phyloP scores from a whole-genome alignment of 164 flowering plant genomes.

The Magnolia sinica region DNA sequence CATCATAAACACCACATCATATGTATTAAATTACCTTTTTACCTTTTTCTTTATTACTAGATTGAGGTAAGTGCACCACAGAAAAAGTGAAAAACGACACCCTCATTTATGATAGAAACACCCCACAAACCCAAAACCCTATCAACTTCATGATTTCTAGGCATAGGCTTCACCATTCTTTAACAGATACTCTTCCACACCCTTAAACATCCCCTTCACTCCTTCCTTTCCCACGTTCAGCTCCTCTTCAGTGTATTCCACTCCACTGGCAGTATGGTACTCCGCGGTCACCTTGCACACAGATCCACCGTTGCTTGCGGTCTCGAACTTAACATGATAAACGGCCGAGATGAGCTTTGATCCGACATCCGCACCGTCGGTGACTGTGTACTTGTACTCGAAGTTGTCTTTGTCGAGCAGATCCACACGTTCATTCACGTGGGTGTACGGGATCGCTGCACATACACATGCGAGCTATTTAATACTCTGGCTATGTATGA shows the following conservation, averaged over 20 bases:
- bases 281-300: conserved; percentile 3
- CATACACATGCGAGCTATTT: background rate
- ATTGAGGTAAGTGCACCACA: too few species aligned
- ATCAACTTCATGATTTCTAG: background rate
- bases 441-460: conserved; percentile 20
- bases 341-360: background rate
- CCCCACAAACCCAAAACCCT: background rate
- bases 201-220: conserved; percentile 17
- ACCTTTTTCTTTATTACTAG: too few species aligned
- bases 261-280: conserved; percentile 9
- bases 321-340: conserved; percentile 5
- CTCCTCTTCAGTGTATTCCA: conserved; percentile 14
- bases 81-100: background rate
- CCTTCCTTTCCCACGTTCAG: conserved; percentile 20
- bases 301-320: conserved; percentile 10
- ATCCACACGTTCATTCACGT: conserved; percentile 23
- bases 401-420: conserved; percentile 17
- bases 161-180: conserved; percentile 18
- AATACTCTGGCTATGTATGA: too few species aligned
- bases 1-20: too few species aligned
- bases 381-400: background rate
- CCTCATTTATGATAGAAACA: background rate
- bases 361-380: conserved; percentile 3
- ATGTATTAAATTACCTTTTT: too few species aligned
- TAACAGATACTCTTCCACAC: conserved; percentile 26